These are phyloP conservation scores for Trametes gibbosa DNA, from an alignment of 768 basidiomycete species.

Conservation along the genomic window DNA sequence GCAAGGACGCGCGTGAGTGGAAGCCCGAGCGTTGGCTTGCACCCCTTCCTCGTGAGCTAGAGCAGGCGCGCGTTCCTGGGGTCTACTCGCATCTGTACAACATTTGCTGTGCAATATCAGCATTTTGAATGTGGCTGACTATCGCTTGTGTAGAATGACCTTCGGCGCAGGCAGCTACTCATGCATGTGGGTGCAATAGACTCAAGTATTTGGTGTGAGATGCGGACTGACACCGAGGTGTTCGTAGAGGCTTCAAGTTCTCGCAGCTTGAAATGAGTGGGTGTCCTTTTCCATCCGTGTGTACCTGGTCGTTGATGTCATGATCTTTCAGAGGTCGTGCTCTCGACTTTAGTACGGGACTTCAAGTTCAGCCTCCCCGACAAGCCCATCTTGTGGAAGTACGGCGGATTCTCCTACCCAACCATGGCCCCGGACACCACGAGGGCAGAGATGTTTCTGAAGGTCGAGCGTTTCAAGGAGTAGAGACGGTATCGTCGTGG, in stretches of 20 bases:
- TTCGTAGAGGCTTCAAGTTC: slow-evolving; percentile 21
- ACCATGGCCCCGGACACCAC: slow-evolving; percentile 4
- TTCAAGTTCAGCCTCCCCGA: slow-evolving; percentile 18
- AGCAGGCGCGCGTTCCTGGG: slow-evolving; percentile 15
- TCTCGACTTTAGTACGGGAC: slow-evolving; percentile 1
- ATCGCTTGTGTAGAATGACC: slow-evolving; percentile 11
- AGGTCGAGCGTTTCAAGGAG: not conserved
- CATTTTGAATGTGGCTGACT: not conserved
- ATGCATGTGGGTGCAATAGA: slow-evolving; percentile 14
- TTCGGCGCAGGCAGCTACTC: slow-evolving; percentile 17
- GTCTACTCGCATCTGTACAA: slow-evolving; percentile 17
- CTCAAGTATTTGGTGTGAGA: not conserved
- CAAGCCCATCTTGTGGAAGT: slow-evolving; percentile 17
- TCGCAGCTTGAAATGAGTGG: slow-evolving; percentile 21
- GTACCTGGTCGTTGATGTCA: not conserved
- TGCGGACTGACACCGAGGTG: not conserved
- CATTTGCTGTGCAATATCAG: not conserved
- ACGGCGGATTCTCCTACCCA: slow-evolving; percentile 6
- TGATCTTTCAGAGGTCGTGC: slow-evolving; percentile 9
- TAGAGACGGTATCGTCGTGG: not conserved
- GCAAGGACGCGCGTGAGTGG: slow-evolving; percentile 35
- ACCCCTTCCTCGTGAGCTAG: slow-evolving; percentile 6
- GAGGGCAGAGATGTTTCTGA: slow-evolving; percentile 11
- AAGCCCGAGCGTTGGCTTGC: slow-evolving; percentile 20
- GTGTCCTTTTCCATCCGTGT: not conserved